phyloP scores from a whole-genome alignment of 345 rosid species.

The Orychophragmus violaceus region DNA sequence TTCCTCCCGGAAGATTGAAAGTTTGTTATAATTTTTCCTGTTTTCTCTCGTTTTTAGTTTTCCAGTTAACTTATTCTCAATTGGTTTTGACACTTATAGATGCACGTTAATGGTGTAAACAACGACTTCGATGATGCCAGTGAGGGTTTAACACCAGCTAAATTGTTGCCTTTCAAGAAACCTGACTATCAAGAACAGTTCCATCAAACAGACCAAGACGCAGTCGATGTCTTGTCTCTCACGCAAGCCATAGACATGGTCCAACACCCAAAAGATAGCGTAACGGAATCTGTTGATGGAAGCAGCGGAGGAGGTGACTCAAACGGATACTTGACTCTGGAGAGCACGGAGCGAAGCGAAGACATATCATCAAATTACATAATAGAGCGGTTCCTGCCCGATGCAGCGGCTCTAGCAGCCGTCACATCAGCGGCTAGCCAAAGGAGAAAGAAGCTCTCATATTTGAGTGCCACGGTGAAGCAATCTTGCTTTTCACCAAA shows the following conservation, averaged over 20 bases:
- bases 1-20: slow-evolving; percentile 53
- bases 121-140: slow-evolving; percentile 2
- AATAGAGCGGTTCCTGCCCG: slow-evolving; percentile 70
- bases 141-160: slow-evolving; percentile 37
- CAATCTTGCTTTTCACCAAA: slow-evolving; percentile 33
- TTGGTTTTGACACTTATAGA: slow-evolving; percentile 10
- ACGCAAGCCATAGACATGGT: slow-evolving; percentile 80
- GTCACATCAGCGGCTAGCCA: slow-evolving; percentile 43
- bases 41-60: not conserved
- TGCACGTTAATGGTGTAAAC: slow-evolving; percentile 38
- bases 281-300: slow-evolving; percentile 18
- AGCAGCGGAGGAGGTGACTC: slow-evolving; percentile 17
- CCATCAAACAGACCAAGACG: slow-evolving; percentile 18
- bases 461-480: slow-evolving; percentile 25
- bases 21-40: slow-evolving; percentile 18
- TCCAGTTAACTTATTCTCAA: not conserved
- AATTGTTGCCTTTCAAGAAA: slow-evolving; percentile 15
- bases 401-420: slow-evolving; percentile 68
- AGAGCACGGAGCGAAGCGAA: slow-evolving; percentile 27
- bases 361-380: slow-evolving; percentile 52
- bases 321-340: slow-evolving; percentile 35
- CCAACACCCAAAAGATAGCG: slow-evolving; percentile 39
- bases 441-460: slow-evolving; percentile 27
- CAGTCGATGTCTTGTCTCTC: slow-evolving; percentile 55
- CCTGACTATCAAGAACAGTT: not conserved